Evolutionary conservation across 1,284 basidiomycete species (phyloP), one percentile per base, ranked within the genome.

Genomic region (Ceratobasidium sp.): DNA sequence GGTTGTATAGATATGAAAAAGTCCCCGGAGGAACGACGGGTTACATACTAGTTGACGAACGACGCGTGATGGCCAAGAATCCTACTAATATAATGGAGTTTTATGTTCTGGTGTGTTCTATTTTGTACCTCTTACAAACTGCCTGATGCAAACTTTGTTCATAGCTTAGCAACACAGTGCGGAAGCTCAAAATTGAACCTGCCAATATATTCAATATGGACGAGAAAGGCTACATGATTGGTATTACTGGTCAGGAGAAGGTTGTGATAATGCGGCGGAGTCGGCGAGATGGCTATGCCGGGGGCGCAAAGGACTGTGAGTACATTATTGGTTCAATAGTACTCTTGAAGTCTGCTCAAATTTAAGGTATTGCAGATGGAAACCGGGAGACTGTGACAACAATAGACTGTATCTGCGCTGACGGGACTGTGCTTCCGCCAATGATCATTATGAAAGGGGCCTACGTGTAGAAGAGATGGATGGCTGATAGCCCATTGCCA

Each of bases 161-260:
- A 23, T 49, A 49, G 47, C 47, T 49, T 5, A n/a, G 18, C 6
- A 49, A 49, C 47, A 7, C 18, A 7, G 6, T n/a, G 6, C 8
- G 23, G 8, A 49, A 49, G 47, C 23, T 8, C 18, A 49, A 47
- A 14, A 55, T 63, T 63, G 35, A 26, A n/a, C 44, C 44, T 5
- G 35, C 52, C 35, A 41, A 35, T 62, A 8, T 62, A 5, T 63
- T 28, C 26, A 63, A 63, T 55, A 62, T 62, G 49, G 61, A 63
- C 23, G 61, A 63, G 61, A 63, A 63, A 47, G 61, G 61, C 13
- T 55, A 30, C 41, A 26, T 9, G 35, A 9, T 43, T 28, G 61
- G 61, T n/a, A n/a, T 49, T 7, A 49, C 7, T n/a, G 18, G 47
- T 23, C 6, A 7, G 18, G 47, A 49, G 18, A 49, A 49, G 23